These are phyloP conservation scores for Penicillium decumbens DNA, from an alignment of 2,329 filamentous ascomycete genomes.

Conservation along the genomic window DNA sequence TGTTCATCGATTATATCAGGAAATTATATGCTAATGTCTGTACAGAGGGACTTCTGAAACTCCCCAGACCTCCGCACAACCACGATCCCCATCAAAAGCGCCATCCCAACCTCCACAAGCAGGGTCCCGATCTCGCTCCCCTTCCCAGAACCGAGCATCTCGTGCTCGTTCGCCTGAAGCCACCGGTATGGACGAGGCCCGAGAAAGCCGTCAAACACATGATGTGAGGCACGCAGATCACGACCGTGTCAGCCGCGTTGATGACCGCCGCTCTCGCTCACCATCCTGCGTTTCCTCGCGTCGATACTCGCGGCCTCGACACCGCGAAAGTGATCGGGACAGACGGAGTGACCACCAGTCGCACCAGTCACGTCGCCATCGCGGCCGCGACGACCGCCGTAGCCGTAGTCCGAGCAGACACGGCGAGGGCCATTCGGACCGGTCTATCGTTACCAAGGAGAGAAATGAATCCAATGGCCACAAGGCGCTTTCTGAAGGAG, in stretches of 20 bases:
- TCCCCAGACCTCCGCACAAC: conserved; percentile 34
- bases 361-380: conserved; percentile 50
- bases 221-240: conserved; percentile 47
- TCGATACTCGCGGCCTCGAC: conserved; percentile 56
- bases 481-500: conserved; percentile 15
- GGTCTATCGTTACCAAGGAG: conserved; percentile 26
- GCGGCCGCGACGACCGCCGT: conserved; percentile 33
- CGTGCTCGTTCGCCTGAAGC: conserved; percentile 47
- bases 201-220: conserved; percentile 25
- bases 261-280: conserved; percentile 59
- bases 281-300: conserved; percentile 58
- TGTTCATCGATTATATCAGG: neutral
- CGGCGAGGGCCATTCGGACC: conserved; percentile 36
- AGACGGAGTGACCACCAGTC: conserved; percentile 41
- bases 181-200: conserved; percentile 26
- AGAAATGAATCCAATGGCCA: conserved; percentile 20
- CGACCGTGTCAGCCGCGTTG: conserved; percentile 18
- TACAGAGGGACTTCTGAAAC: conserved; percentile 25
- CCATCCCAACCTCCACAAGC: conserved; percentile 21
- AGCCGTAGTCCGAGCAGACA: conserved; percentile 29
- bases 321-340: conserved; percentile 53
- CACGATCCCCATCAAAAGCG: conserved; percentile 27
- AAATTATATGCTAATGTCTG: conserved; percentile 8
- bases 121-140: conserved; percentile 33
- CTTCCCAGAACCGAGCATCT: conserved; percentile 48